Conservation (phyloP, 1,139 yeast species). For the Yamadazyma atmosphaerica region DNA sequence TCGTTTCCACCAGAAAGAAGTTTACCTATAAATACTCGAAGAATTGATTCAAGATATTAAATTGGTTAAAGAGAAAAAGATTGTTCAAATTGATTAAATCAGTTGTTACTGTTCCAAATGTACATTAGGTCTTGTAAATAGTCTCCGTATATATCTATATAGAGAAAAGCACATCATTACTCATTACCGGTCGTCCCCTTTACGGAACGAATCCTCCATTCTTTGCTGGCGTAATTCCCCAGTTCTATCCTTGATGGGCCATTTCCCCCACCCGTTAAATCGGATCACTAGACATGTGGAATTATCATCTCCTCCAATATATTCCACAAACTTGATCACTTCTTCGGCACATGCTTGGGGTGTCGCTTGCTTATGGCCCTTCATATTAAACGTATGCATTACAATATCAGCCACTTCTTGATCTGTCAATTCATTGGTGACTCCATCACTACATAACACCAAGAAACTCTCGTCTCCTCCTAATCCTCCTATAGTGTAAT, state of each 20-base stretch:
- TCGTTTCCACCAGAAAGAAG: conserved; percentile 88
- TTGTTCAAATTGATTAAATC: no score
- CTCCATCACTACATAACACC: conserved; percentile 82
- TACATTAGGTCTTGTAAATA: conserved; percentile 14
- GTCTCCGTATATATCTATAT: neutral
- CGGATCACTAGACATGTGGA: conserved; percentile 85
- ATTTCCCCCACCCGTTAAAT: conserved; percentile 88
- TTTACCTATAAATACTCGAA: conserved; percentile 77
- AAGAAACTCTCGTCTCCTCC: conserved; percentile 85
- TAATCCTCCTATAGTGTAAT: conserved; percentile 48
- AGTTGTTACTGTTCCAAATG: no score
- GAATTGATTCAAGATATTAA: conserved; percentile 29
- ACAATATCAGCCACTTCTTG: conserved; percentile 90
- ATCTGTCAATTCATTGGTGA: conserved; percentile 75
- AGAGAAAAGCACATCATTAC: neutral
- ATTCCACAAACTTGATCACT: conserved; percentile 78
- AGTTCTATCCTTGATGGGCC: conserved; percentile 84
- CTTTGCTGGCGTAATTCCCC: conserved; percentile 78
- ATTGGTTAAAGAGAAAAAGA: no score
- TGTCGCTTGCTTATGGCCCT: conserved; percentile 70
- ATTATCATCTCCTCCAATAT: conserved; percentile 91
- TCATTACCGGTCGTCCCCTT: conserved; percentile 29
- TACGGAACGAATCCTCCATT: conserved; percentile 48
- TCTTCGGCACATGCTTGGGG: conserved; percentile 89
- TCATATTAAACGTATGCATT: conserved; percentile 65